phyloP scores from a whole-genome alignment of 257 asterid species.

The Voacanga thouarsii region DNA sequence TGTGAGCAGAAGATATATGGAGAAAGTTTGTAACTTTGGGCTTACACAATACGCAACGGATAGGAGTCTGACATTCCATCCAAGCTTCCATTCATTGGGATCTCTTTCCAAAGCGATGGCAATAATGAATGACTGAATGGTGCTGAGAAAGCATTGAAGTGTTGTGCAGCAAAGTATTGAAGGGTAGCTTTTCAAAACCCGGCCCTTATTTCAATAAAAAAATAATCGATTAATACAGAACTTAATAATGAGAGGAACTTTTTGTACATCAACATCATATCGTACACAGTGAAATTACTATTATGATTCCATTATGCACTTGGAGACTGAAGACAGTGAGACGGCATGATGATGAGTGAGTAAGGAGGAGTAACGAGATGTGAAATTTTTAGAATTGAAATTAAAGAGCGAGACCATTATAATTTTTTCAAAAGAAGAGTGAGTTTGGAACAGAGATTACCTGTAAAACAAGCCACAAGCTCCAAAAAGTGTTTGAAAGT shows the following conservation, averaged over 20 bases:
- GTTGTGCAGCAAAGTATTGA: slow-evolving; percentile 75
- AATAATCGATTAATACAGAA: neutral
- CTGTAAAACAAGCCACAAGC: slow-evolving; percentile 77
- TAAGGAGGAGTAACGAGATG: no score
- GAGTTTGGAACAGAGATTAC: slow-evolving; percentile 19
- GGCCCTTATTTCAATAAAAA: slow-evolving; percentile 32
- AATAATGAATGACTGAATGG: slow-evolving; percentile 57
- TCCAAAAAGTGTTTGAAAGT: slow-evolving; percentile 62
- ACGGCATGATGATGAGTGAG: no score
- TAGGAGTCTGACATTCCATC: slow-evolving; percentile 54
- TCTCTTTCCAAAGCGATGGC: slow-evolving; percentile 65
- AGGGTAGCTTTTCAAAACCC: slow-evolving; percentile 51
- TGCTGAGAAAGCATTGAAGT: slow-evolving; percentile 62
- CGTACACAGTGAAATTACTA: no score
- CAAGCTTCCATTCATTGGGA: slow-evolving; percentile 62
- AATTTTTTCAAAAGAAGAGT: no score
- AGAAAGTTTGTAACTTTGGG: neutral
- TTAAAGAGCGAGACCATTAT: neutral
- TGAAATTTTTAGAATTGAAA: no score
- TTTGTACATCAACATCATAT: no score
- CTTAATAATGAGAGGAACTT: neutral
- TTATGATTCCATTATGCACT: no score
- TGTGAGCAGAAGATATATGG: no score
- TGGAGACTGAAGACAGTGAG: no score
- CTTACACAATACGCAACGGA: slow-evolving; percentile 78